A percentile compares a stretch with the other conserved stretches of the same genome.
phyloP scores from a whole-genome alignment of 2,329 filamentous ascomycete genomes.

The Penicillium griseofulvum region DNA sequence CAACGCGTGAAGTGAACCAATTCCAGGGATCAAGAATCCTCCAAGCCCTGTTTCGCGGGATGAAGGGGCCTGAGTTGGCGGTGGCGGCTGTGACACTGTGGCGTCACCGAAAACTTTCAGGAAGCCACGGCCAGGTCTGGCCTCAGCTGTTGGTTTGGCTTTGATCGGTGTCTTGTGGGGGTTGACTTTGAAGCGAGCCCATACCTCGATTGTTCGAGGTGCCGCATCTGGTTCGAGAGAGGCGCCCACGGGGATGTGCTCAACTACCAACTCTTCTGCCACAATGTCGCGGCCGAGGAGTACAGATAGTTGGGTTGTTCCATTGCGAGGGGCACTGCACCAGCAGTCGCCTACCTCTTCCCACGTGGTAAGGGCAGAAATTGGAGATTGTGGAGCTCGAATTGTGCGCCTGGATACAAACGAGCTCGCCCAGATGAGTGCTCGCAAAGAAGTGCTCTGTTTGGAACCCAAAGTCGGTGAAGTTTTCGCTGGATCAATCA shows the following conservation, averaged over 20 bases:
- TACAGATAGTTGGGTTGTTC: constrained; percentile 44
- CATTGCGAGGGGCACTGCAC: constrained; percentile 61
- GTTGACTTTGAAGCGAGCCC: constrained; percentile 57
- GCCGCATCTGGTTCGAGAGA: constrained; percentile 61
- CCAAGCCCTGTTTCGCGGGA: constrained; percentile 13
- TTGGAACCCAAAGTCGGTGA: constrained; percentile 54
- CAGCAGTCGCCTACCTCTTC: constrained; percentile 81
- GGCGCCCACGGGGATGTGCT: constrained; percentile 65
- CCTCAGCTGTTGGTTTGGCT: constrained; percentile 1
- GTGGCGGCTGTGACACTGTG: not conserved
- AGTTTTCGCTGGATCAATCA: constrained; percentile 58
- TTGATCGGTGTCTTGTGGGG: constrained; percentile 3
- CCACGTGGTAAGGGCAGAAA: constrained; percentile 67
- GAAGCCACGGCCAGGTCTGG: constrained; percentile 2
- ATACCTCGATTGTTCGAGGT: constrained; percentile 68
- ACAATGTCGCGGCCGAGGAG: constrained; percentile 51
- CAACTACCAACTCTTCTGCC: constrained; percentile 68
- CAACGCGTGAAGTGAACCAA: constrained; percentile 28
- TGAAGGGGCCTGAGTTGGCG: constrained; percentile 3
- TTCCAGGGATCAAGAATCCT: constrained; percentile 8
- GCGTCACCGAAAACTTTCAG: constrained; percentile 1
- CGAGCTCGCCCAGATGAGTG: constrained; percentile 9
- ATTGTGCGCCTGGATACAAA: not conserved
- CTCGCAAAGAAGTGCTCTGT: constrained; percentile 19
- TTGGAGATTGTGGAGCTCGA: constrained; percentile 39